Evolutionary conservation across 148 eudicot genomes (phyloP).

Genomic region (Rhododendron griersonianum): DNA sequence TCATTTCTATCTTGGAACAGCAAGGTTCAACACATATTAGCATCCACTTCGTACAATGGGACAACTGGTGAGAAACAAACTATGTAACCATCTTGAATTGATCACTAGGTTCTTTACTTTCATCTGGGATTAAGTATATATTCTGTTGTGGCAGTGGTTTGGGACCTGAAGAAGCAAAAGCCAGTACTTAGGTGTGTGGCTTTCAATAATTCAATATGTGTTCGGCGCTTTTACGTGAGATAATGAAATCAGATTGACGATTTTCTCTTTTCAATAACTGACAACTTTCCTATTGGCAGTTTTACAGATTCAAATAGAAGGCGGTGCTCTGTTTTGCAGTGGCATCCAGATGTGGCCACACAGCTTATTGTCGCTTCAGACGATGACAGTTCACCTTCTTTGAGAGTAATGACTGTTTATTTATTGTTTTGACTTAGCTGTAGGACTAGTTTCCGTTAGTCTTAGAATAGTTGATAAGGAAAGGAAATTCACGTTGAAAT

Average conservation of each 20-base stretch:
- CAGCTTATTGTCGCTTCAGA: conserved; percentile 92
- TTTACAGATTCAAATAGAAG: conserved; percentile 80
- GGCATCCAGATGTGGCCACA: conserved; percentile 96
- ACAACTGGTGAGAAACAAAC: conserved; percentile 63
- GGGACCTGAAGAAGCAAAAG: conserved; percentile 98
- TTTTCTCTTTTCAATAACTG: not conserved
- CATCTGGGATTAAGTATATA: not conserved
- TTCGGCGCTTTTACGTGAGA: not conserved
- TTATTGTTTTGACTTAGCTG: not conserved
- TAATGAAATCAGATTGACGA: not conserved
- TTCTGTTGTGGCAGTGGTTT: conserved; percentile 58
- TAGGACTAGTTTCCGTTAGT: not conserved
- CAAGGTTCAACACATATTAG: conserved; percentile 87
- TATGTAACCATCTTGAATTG: not conserved
- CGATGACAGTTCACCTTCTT: conserved; percentile 83
- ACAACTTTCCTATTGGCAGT: conserved; percentile 41
- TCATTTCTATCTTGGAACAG: conserved; percentile 94
- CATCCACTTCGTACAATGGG: conserved; percentile 88
- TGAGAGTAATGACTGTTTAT: conserved; percentile 45
- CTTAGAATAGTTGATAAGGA: not conserved
- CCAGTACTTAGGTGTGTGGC: conserved; percentile 71
- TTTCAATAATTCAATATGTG: not conserved
- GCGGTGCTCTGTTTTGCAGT: conserved; percentile 93
- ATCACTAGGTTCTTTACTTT: not conserved
- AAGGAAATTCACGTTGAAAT: conserved; percentile 2